Evolutionary conservation across 208 protist species (phyloP).

Genomic region (Sergeia podlipaevii): DNA sequence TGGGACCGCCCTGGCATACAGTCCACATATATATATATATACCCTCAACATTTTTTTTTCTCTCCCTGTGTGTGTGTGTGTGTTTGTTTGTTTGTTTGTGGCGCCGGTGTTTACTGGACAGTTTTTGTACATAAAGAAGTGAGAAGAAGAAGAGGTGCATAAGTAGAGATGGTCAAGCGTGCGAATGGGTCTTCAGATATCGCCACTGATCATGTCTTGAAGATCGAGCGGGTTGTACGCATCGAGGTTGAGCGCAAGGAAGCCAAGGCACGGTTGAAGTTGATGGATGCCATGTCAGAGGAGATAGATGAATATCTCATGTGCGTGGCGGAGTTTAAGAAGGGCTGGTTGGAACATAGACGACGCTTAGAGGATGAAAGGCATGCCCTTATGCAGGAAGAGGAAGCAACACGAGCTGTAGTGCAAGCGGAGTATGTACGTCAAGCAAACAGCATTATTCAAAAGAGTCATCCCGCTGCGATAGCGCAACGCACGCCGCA

Average conservation of each 20-base stretch:
- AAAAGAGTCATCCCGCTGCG: constrained; percentile 14
- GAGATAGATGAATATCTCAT: constrained; percentile 76
- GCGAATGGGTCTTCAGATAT: constrained; percentile 10
- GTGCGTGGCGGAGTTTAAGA: constrained; percentile 80
- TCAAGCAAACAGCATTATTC: constrained; percentile 19
- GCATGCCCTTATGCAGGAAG: constrained; percentile 43
- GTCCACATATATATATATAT: no score
- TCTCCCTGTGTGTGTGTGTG: background rate
- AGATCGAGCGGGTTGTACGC: constrained; percentile 78
- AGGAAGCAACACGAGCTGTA: constrained; percentile 12
- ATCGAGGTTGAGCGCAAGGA: constrained; percentile 74
- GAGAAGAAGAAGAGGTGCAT: background rate
- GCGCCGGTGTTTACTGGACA: background rate
- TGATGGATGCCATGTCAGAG: constrained; percentile 58
- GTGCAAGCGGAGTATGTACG: constrained; percentile 30
- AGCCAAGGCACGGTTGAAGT: constrained; percentile 62
- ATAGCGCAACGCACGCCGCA: background rate
- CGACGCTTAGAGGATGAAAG: constrained; percentile 48
- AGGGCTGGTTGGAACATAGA: constrained; percentile 77
- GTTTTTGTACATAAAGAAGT: background rate
- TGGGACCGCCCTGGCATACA: no score
- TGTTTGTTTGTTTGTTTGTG: constrained; percentile 19
- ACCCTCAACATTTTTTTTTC: constrained; percentile 10
- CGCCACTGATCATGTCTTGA: constrained; percentile 50
- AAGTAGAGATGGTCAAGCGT: constrained; percentile 7